Percentiles rank a stretch among this genome's conserved stretches.
These are phyloP conservation scores for Ilex aquifolium DNA, from an alignment of 257 asterid genomes.

Conservation along the genomic window DNA sequence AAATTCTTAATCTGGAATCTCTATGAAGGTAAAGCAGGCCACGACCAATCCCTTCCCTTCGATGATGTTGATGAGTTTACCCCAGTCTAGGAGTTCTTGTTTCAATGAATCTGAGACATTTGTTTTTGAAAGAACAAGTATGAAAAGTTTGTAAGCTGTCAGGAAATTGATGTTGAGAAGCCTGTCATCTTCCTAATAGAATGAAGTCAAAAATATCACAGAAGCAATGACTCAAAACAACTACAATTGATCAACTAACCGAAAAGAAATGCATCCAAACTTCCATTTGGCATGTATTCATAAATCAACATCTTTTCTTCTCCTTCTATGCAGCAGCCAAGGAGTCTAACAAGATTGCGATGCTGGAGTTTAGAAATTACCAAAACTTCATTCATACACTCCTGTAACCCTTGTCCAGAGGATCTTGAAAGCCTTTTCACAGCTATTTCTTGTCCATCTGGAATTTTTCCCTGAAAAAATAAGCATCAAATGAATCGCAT, in stretches of 20 bases:
- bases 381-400: conserved; percentile 38
- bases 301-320: conserved; percentile 38
- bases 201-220: no score
- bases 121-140: neutral
- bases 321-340: conserved; percentile 31
- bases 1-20: conserved; percentile 55
- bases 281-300: conserved; percentile 37
- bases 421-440: conserved; percentile 34
- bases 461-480: conserved; percentile 29
- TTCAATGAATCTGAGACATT: conserved; percentile 5
- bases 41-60: conserved; percentile 58
- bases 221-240: neutral
- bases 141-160: neutral
- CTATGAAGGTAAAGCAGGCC: conserved; percentile 69
- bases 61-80: conserved; percentile 35
- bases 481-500: neutral
- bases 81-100: conserved; percentile 37
- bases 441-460: conserved; percentile 36
- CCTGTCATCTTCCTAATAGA: no score
- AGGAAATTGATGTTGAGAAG: neutral
- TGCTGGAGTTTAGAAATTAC: conserved; percentile 41
- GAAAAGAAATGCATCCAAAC: conserved; percentile 37
- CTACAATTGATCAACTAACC: conserved; percentile 19
- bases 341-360: conserved; percentile 33
- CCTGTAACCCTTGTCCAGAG: conserved; percentile 36